A percentile compares a stretch with the other conserved stretches of the same genome.
Conservation (phyloP, 2,329 filamentous ascomycete species). For the Aspergillus awamori region DNA sequence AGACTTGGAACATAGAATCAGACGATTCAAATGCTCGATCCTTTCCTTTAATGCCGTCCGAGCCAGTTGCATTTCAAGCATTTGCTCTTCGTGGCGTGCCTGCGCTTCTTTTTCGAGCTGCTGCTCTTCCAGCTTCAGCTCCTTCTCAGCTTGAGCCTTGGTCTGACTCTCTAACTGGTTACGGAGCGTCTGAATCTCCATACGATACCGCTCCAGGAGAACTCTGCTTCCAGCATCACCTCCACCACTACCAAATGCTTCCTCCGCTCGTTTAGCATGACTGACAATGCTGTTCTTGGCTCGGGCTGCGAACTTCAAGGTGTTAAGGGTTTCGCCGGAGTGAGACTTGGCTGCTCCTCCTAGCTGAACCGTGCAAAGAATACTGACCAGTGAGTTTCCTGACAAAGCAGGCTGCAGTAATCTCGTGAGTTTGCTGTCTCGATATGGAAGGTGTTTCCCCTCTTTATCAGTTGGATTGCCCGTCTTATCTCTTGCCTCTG, state of each 20-base stretch:
- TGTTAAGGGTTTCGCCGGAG: constrained; percentile 88
- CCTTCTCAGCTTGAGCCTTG: constrained; percentile 65
- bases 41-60: constrained; percentile 94
- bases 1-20: constrained; percentile 95
- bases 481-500: constrained; percentile 82
- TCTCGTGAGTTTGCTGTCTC: constrained; percentile 95
- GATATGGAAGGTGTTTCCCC: constrained; percentile 89
- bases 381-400: constrained; percentile 92
- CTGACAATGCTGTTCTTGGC: constrained; percentile 98
- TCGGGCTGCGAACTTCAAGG: constrained; percentile 91
- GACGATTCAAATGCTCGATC: constrained; percentile 92
- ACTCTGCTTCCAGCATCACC: constrained; percentile 82
- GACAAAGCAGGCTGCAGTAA: constrained; percentile 89
- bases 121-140: constrained; percentile 67
- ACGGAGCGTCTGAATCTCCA: constrained; percentile 85
- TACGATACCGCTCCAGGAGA: constrained; percentile 85
- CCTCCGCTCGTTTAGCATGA: constrained; percentile 91
- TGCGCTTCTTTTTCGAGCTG: constrained; percentile 81
- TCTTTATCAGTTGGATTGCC: constrained; percentile 75
- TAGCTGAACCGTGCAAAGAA: constrained; percentile 93
- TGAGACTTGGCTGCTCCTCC: constrained; percentile 75
- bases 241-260: constrained; percentile 76
- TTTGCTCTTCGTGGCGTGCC: constrained; percentile 90
- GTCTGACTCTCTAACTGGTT: constrained; percentile 81
- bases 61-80: constrained; percentile 97